Conservation (phyloP, 2,329 filamentous ascomycete species). For the Exophiala lecanii-corni region DNA sequence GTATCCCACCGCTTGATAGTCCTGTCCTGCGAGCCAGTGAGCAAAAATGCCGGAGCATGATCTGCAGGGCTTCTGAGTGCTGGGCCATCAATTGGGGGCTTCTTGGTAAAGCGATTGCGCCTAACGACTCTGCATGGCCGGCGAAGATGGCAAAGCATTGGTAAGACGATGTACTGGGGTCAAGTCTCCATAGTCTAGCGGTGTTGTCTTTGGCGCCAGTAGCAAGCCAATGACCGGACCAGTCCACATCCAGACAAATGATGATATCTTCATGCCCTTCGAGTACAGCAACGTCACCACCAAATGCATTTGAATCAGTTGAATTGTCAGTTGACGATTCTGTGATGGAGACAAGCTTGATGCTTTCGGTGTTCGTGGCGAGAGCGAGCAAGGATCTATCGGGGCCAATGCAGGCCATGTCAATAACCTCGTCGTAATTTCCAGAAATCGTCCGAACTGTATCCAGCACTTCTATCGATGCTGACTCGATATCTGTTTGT, state of each 20-base stretch:
- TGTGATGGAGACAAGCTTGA: constrained; percentile 73
- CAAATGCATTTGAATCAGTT: constrained; percentile 51
- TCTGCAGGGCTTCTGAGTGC: constrained; percentile 69
- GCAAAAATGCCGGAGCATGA: constrained; percentile 74
- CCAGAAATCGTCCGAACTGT: constrained; percentile 79
- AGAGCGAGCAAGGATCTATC: constrained; percentile 79
- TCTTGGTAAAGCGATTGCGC: constrained; percentile 79
- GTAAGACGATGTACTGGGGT: constrained; percentile 68
- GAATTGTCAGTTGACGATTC: constrained; percentile 32
- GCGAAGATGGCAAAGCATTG: constrained; percentile 77
- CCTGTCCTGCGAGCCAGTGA: constrained; percentile 92
- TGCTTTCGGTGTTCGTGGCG: constrained; percentile 91
- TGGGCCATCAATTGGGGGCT: constrained; percentile 64
- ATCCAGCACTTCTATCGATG: constrained; percentile 44
- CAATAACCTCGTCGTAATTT: constrained; percentile 96
- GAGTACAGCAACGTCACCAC: constrained; percentile 78
- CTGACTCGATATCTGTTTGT: constrained; percentile 29
- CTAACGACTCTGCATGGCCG: constrained; percentile 89
- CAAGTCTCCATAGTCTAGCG: constrained; percentile 82
- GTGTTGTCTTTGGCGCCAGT: constrained; percentile 97
- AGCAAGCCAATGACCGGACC: constrained; percentile 94
- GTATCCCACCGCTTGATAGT: constrained; percentile 95
- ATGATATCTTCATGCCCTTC: constrained; percentile 94
- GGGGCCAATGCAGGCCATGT: constrained; percentile 77
- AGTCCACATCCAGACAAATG: constrained; percentile 89